Evolutionary conservation across 2,329 filamentous ascomycete genomes (phyloP), one percentile per base, ranked within the genome.

Genomic region (Thielaviopsis populi): DNA sequence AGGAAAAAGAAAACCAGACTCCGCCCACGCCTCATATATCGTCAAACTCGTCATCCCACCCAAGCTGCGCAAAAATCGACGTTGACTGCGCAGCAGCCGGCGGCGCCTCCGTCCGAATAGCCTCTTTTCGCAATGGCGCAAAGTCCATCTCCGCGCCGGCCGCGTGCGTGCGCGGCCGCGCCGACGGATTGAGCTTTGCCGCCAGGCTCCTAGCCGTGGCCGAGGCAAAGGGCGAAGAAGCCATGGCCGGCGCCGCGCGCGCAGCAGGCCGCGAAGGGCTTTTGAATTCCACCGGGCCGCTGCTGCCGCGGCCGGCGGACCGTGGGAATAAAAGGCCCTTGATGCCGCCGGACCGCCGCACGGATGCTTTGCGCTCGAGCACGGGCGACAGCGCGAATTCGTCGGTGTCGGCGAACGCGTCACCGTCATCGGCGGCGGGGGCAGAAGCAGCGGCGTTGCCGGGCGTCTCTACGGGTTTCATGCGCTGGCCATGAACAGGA

Each of bases 41-140:
- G 70, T 82, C 78, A 70, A 77, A 73, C 66, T 83, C 80, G 66
- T 82, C 77, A 69, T 83, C 80, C 82, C 82, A 84, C 56, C 82
- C 81, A 50, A 84, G 70, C 67, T 73, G 74, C 68, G 81, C 75
- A 68, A 80, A 84, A 61, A 84, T 79, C 11, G 78, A 79, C 67
- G 73, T 66, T 19, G 43, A 3, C 27, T 50, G 53, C 33, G 11
- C 19, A 5, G 42, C 10, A 7, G 1, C 46, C 17, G 46, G 22
- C 19, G 17, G 43, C 22, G 42, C 13, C 63, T 30, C 19, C 7
- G n/a, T 42, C 37, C 13, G 17, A 50, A 7, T 13, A 22, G 17
- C 40, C 24, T 61, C 17, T 37, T 54, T 65, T 19, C 50, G 53
- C 3, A 65, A 13, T 15, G 64, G 64, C n/a, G 58, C 50, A 53